A percentile compares a stretch with the other conserved stretches of the same genome.
These are phyloP conservation scores for Aureobasidium vineae DNA, from an alignment of 2,329 filamentous ascomycete genomes.

Conservation along the genomic window DNA sequence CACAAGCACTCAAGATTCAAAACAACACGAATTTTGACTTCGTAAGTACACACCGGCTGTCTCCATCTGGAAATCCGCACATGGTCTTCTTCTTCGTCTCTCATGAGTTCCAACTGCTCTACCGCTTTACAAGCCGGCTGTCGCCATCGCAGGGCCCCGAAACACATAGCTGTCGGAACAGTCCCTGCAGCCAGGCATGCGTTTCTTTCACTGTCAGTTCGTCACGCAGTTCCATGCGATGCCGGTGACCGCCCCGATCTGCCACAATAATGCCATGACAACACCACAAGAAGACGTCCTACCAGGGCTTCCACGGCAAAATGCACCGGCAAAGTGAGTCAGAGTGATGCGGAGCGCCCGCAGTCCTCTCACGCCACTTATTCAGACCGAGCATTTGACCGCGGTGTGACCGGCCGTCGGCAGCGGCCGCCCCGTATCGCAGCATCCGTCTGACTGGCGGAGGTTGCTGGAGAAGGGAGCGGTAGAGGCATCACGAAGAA, in stretches of 20 bases:
- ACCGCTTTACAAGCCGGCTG: too few species aligned
- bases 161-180: neutral
- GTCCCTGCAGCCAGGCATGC: neutral
- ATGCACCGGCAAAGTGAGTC: slow-evolving; percentile 23
- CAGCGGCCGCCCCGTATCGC: neutral
- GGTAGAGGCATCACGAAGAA: slow-evolving; percentile 9
- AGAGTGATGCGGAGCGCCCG: slow-evolving; percentile 14
- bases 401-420: slow-evolving; percentile 12
- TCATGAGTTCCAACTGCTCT: neutral
- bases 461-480: neutral
- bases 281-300: slow-evolving; percentile 13
- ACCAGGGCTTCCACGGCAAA: neutral
- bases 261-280: neutral
- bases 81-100: neutral
- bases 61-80: slow-evolving; percentile 5
- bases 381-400: slow-evolving; percentile 19
- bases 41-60: neutral
- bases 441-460: neutral
- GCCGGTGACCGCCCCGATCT: neutral
- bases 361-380: neutral
- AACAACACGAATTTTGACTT: neutral
- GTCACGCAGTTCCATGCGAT: slow-evolving; percentile 4
- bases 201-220: neutral
- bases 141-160: neutral
- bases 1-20: neutral